phyloP scores from a whole-genome alignment of 2,329 filamentous ascomycete species.

The Venturia asperata region DNA sequence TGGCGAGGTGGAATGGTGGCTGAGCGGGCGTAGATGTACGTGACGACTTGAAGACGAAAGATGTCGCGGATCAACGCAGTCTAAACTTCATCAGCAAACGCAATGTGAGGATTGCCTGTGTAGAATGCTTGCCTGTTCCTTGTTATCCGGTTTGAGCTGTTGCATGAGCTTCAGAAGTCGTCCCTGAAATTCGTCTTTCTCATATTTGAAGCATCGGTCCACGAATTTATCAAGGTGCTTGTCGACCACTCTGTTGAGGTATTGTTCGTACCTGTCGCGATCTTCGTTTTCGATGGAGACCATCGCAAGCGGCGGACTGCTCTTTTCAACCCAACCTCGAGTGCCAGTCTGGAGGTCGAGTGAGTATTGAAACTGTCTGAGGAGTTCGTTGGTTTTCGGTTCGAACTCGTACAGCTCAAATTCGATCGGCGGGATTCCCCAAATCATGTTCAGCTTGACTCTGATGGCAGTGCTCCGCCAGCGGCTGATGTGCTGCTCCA shows the following conservation, averaged over 20 bases:
- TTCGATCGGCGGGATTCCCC: constrained; percentile 37
- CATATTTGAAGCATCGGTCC: constrained; percentile 36
- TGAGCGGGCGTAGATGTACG: constrained; percentile 44
- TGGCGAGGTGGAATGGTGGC: constrained; percentile 38
- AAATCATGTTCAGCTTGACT: constrained; percentile 38
- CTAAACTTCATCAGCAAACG: constrained; percentile 24
- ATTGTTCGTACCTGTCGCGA: constrained; percentile 39
- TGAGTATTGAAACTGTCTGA: constrained; percentile 38
- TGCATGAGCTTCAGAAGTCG: constrained; percentile 38
- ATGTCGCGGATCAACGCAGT: constrained; percentile 37
- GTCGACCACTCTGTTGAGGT: constrained; percentile 23
- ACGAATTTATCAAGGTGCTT: constrained; percentile 18
- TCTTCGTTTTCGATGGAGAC: constrained; percentile 39
- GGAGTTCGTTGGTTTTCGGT: constrained; percentile 35
- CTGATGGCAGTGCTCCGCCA: constrained; percentile 34
- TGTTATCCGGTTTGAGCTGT: constrained; percentile 32
- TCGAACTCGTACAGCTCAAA: constrained; percentile 43
- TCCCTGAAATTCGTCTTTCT: constrained; percentile 39
- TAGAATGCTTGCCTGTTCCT: constrained; percentile 32
- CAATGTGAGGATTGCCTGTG: background rate
- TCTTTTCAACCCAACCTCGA: constrained; percentile 30
- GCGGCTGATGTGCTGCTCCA: constrained; percentile 33
- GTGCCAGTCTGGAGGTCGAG: constrained; percentile 33
- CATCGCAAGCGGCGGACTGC: constrained; percentile 42
- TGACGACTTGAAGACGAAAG: constrained; percentile 41